Evolutionary conservation across 1,284 basidiomycete genomes (phyloP), one percentile per base, ranked within the genome.

Genomic region (Peniophora sp.): DNA sequence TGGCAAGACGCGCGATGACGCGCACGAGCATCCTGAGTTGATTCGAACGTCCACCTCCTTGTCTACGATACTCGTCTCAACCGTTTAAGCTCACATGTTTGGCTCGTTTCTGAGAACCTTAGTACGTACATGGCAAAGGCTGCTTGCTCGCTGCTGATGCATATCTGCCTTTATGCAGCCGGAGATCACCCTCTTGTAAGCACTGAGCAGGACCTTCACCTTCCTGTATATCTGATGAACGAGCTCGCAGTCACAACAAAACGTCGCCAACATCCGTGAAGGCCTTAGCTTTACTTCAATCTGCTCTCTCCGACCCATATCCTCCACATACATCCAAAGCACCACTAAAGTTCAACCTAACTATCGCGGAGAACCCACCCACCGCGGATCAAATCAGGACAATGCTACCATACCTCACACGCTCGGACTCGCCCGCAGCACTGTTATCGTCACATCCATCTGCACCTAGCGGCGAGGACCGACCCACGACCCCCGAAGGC

Each of bases 321-420:
- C 85, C 85, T 15, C 70, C 78, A 0, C 64, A 64, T 6, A 57
- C 71, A 1, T 62, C 66, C 6, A 68, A 69, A 0, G 63, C 70
- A 3, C 81, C 87, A 0, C 75, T 89, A 17, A 65, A 76, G 15
- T 88, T 87, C 68, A 74, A 84, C 53, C 76, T 89, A 17, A 80
- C 86, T 50, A 79, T 88, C 22, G 69, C 88, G 46, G 84, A 88
- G 60, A 72, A 75, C 15, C 71, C 81, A 0, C 86, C 86, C 1
- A 88, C 77, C 0, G 47, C 76, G 0, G 84, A 88, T 62, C 86
- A 89, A 60, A 63, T 89, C 32, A 67, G 65, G 22, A 83, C 78
- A 11, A 87, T 89, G 47, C 61, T 85, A 10, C 76, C 78, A 2
- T 88, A 85, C 59, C 64, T 84, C 11, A 55, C 57, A 17, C 50